phyloP scores from a whole-genome alignment of 306 rosid species.

The Trifolium pratense region DNA sequence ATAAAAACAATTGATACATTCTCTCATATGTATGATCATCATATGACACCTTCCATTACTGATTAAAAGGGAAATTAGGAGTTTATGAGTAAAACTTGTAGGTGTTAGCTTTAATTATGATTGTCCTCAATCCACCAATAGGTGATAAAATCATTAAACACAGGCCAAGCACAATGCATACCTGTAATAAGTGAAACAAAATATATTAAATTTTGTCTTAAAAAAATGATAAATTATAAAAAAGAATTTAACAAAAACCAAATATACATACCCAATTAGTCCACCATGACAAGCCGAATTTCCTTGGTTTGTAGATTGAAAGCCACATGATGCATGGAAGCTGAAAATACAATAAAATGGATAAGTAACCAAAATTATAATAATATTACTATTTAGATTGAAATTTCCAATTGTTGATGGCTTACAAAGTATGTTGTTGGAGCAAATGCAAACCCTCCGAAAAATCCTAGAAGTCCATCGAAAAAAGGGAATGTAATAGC shows the following conservation, averaged over 20 bases:
- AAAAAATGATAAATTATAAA: not conserved
- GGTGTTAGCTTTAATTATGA: constrained; percentile 60
- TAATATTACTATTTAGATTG: not conserved
- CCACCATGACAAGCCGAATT: constrained; percentile 75
- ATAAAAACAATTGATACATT: not conserved
- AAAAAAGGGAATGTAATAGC: constrained; percentile 84
- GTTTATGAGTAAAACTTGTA: constrained; percentile 66
- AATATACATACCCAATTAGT: constrained; percentile 75
- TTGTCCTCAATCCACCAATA: constrained; percentile 79
- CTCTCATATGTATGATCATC: not conserved
- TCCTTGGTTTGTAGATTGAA: constrained; percentile 73
- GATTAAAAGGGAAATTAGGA: not conserved
- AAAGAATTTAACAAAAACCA: not conserved
- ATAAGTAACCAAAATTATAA: not conserved
- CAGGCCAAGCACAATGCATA: constrained; percentile 73
- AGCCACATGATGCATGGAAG: constrained; percentile 93
- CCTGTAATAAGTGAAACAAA: constrained; percentile 50
- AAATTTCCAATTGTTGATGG: not conserved
- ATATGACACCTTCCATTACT: not conserved
- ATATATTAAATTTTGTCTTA: not conserved
- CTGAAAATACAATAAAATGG: constrained; percentile 48
- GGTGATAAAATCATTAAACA: constrained; percentile 68
- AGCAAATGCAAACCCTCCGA: constrained; percentile 92
- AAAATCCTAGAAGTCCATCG: constrained; percentile 69
- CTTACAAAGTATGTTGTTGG: constrained; percentile 89